Percentiles rank a stretch among this genome's conserved stretches.
These are phyloP conservation scores for Rhynchospora breviuscula DNA, from an alignment of 176 grass and related monocot species.

Conservation along the genomic window DNA sequence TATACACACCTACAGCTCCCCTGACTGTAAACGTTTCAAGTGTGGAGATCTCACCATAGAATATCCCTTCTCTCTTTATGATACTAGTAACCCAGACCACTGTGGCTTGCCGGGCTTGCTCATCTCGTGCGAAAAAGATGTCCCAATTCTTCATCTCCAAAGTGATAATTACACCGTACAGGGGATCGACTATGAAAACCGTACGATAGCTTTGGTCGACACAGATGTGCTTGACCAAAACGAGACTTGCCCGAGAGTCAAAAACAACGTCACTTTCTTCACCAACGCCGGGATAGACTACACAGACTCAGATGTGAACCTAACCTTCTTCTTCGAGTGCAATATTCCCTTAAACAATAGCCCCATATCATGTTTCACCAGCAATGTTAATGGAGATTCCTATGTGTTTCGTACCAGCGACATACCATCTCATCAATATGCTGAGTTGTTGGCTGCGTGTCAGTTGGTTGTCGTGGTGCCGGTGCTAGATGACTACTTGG, in stretches of 20 bases:
- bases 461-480: not conserved
- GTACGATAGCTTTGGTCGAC: constrained; percentile 10
- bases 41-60: constrained; percentile 20
- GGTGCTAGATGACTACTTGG: not conserved
- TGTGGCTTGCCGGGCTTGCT: constrained; percentile 22
- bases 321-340: constrained; percentile 14
- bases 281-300: not conserved
- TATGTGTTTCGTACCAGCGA: not conserved
- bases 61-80: constrained; percentile 50
- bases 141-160: not conserved
- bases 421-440: not conserved
- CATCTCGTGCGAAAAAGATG: not conserved
- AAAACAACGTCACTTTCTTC: constrained; percentile 16
- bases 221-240: not conserved
- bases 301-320: not conserved
- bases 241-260: not conserved
- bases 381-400: not conserved
- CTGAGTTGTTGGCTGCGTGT: not conserved
- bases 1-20: not conserved
- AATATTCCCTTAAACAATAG: rapidly evolving
- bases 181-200: not conserved
- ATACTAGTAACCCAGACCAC: not conserved
- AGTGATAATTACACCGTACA: not conserved
- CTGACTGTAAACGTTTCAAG: not conserved
- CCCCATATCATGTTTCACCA: not conserved